These are phyloP conservation scores for Suillus brevipes DNA, from an alignment of 768 basidiomycete genomes.

Conservation along the genomic window DNA sequence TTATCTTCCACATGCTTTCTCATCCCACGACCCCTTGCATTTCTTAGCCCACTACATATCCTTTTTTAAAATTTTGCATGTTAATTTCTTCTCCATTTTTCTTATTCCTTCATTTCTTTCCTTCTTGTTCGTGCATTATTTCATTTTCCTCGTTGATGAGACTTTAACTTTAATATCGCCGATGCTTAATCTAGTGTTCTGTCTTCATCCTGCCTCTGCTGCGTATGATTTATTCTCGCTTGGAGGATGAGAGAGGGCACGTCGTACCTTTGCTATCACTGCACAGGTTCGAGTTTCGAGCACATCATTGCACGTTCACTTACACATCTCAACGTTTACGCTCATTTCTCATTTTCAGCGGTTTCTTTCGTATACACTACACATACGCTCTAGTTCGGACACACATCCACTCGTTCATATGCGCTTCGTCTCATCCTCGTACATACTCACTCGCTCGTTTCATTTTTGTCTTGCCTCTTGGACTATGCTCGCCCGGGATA, in stretches of 20 bases:
- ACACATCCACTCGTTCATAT: background rate
- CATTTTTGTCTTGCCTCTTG: background rate
- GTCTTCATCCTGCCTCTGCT: background rate
- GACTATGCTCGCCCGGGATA: background rate
- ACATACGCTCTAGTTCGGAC: background rate
- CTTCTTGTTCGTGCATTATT: background rate
- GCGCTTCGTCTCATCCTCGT: background rate
- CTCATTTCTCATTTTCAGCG: background rate
- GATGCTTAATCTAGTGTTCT: background rate
- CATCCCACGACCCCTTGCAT: slow-evolving; percentile 3
- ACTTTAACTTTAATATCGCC: background rate
- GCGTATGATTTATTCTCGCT: background rate
- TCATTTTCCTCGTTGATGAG: background rate
- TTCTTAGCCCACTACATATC: background rate
- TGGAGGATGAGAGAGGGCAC: background rate
- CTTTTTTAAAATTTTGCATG: background rate
- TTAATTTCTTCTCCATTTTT: background rate
- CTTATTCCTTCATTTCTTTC: background rate
- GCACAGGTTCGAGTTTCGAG: background rate
- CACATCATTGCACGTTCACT: background rate
- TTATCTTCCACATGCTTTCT: background rate
- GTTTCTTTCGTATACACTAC: background rate
- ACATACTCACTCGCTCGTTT: background rate
- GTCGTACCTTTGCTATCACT: background rate
- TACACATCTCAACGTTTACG: background rate